phyloP scores from a whole-genome alignment of 306 rosid genomes.

The Trifolium dubium region DNA sequence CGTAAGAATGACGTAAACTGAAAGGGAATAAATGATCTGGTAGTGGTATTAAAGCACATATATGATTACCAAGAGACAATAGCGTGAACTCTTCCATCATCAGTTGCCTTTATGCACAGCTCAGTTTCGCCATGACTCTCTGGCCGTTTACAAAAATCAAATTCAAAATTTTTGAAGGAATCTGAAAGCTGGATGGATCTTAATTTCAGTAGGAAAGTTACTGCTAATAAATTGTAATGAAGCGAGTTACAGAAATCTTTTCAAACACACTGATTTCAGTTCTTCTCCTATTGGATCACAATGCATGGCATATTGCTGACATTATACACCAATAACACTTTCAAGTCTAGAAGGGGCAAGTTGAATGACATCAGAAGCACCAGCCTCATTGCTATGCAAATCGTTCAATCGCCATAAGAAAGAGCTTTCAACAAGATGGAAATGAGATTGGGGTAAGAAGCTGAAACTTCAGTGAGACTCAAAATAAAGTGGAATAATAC shows the following conservation, averaged over 20 bases:
- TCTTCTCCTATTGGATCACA: slow-evolving; percentile 65
- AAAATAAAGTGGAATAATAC: not conserved
- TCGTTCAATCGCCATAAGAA: slow-evolving; percentile 78
- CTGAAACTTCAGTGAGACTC: slow-evolving; percentile 28
- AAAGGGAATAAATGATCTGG: slow-evolving; percentile 6
- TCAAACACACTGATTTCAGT: slow-evolving; percentile 66
- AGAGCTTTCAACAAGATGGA: slow-evolving; percentile 84
- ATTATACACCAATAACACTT: slow-evolving; percentile 54
- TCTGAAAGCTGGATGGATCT: slow-evolving; percentile 88
- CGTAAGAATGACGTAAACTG: slow-evolving; percentile 2
- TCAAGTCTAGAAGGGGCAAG: slow-evolving; percentile 65
- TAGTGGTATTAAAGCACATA: slow-evolving; percentile 20
- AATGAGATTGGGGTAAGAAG: slow-evolving; percentile 6
- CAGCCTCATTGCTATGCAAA: slow-evolving; percentile 63
- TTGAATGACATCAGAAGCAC: slow-evolving; percentile 63
- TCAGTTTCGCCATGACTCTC: slow-evolving; percentile 73
- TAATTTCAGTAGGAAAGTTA: slow-evolving; percentile 55
- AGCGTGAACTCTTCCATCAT: slow-evolving; percentile 77
- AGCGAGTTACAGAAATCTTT: slow-evolving; percentile 31
- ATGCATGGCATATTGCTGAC: slow-evolving; percentile 80
- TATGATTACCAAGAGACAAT: slow-evolving; percentile 79
- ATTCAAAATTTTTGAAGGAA: slow-evolving; percentile 96
- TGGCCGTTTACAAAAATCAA: slow-evolving; percentile 98
- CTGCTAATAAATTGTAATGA: slow-evolving; percentile 31
- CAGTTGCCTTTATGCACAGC: slow-evolving; percentile 64